These are phyloP conservation scores for Helminthosporium solani DNA, from an alignment of 2,329 filamentous ascomycete genomes.

Conservation along the genomic window DNA sequence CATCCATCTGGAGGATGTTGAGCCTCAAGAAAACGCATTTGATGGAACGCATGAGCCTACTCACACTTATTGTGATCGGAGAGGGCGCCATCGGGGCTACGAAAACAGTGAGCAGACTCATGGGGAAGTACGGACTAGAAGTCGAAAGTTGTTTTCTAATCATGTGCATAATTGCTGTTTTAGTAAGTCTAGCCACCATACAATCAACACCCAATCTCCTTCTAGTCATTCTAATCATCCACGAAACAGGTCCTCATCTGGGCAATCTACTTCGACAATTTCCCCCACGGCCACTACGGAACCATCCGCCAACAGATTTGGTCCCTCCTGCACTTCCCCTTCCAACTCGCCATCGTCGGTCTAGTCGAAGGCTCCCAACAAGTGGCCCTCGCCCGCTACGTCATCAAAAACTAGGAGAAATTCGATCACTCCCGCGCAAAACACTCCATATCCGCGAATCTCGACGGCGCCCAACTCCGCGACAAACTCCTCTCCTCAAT, in stretches of 20 bases:
- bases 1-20: constrained; percentile 57
- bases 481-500: constrained; percentile 27
- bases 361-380: constrained; percentile 65
- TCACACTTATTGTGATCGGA: constrained; percentile 67
- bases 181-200: constrained; percentile 24
- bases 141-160: constrained; percentile 37
- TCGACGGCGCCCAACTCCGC: constrained; percentile 34
- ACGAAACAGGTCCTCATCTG: constrained; percentile 58
- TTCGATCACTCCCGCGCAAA: constrained; percentile 42
- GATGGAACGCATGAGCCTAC: constrained; percentile 62
- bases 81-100: constrained; percentile 65
- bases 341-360: constrained; percentile 63
- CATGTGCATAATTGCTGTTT: constrained; percentile 39
- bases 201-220: neutral
- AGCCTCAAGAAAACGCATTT: constrained; percentile 64
- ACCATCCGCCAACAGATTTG: constrained; percentile 61
- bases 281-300: constrained; percentile 51
- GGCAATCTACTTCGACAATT: constrained; percentile 63
- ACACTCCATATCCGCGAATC: constrained; percentile 33
- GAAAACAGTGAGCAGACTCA: constrained; percentile 50
- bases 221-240: too few species aligned
- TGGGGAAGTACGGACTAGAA: constrained; percentile 40
- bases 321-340: constrained; percentile 61
- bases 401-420: constrained; percentile 48
- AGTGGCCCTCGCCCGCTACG: constrained; percentile 51